Conservation (phyloP, 257 asterid species). For the Solanum chiquidenum region DNA sequence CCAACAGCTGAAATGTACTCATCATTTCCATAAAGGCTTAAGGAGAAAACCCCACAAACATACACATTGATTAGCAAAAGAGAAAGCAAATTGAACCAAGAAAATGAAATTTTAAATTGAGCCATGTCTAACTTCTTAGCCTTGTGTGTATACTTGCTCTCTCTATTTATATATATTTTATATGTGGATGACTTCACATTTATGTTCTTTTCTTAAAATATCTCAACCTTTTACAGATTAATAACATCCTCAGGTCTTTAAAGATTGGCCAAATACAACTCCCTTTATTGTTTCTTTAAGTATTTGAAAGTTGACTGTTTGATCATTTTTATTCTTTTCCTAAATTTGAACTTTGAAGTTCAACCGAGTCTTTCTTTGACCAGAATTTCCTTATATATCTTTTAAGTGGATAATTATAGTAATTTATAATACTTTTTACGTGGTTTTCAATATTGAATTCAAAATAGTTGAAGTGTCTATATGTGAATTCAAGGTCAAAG, state of each 20-base stretch:
- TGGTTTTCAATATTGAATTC: no score
- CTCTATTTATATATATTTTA: background rate
- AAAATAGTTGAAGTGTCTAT: background rate
- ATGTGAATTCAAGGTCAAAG: background rate
- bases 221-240: background rate
- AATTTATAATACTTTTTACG: background rate
- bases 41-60: background rate
- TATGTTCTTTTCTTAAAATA: background rate
- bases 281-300: background rate
- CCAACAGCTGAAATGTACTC: conserved; percentile 54
- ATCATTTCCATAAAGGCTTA: conserved; percentile 3
- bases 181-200: background rate
- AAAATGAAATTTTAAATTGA: background rate
- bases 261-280: background rate
- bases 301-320: background rate
- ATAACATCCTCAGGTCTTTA: background rate
- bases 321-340: background rate
- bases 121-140: conserved; percentile 3
- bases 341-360: background rate
- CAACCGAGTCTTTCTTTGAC: background rate
- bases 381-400: background rate
- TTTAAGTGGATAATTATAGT: background rate
- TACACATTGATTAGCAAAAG: conserved; percentile 12
- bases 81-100: background rate
- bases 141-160: background rate